Conservation (phyloP, 1,284 basidiomycete species). For the Salmacisia buchloeana region DNA sequence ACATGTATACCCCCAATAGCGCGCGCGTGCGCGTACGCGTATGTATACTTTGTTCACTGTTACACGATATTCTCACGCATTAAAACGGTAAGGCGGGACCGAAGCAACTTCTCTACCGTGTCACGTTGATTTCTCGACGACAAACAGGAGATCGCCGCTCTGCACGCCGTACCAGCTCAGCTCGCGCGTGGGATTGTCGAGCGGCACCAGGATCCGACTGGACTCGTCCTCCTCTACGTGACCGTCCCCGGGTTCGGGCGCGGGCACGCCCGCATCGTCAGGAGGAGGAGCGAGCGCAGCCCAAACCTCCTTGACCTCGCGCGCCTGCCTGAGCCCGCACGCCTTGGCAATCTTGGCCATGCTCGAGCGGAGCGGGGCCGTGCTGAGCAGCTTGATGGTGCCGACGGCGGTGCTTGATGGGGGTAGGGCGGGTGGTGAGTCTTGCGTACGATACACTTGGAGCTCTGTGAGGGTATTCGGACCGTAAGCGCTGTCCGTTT, state of each 20-base stretch:
- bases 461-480: not conserved
- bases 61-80: too few species aligned
- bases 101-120: too few species aligned
- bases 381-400: slow-evolving; percentile 6
- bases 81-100: too few species aligned
- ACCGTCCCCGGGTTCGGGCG: not conserved
- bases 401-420: not conserved
- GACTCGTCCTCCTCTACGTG: not conserved
- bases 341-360: slow-evolving; percentile 9
- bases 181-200: slow-evolving; percentile 6
- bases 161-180: slow-evolving; percentile 5
- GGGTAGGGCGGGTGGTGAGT: not conserved
- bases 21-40: too few species aligned
- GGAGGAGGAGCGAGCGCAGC: not conserved
- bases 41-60: too few species aligned
- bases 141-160: slow-evolving; percentile 6
- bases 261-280: not conserved
- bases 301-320: slow-evolving; percentile 3
- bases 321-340: slow-evolving; percentile 2
- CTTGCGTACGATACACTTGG: not conserved
- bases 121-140: too few species aligned
- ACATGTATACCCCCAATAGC: too few species aligned
- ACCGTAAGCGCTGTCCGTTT: not conserved
- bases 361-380: not conserved
- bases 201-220: not conserved